phyloP scores from a whole-genome alignment of 129 eudicot genomes.

The Arctium minus region DNA sequence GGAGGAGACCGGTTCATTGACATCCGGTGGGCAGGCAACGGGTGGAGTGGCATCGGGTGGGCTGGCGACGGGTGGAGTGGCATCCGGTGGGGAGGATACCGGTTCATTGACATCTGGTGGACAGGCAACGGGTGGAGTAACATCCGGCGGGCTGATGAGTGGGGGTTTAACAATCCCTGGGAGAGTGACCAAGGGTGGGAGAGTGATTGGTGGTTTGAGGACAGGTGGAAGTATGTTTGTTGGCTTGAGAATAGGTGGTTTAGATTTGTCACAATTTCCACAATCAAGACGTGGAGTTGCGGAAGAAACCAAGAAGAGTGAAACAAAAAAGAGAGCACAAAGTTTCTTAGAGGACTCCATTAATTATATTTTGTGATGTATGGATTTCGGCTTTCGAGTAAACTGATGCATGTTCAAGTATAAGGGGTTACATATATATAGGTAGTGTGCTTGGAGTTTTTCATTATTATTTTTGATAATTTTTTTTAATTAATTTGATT shows the following conservation, averaged over 20 bases:
- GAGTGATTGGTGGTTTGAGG: neutral
- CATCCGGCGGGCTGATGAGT: neutral
- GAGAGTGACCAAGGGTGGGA: neutral
- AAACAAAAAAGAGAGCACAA: slow-evolving; percentile 60
- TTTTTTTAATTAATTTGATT: neutral
- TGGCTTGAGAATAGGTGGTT: neutral
- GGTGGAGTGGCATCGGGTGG: neutral
- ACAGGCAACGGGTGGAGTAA: neutral
- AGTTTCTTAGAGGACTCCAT: slow-evolving; percentile 51
- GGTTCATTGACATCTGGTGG: no score
- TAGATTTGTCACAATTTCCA: slow-evolving; percentile 35
- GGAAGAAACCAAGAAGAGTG: slow-evolving; percentile 53
- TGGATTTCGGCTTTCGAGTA: neutral
- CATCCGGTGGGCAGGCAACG: neutral
- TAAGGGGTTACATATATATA: slow-evolving; percentile 18
- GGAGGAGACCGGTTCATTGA: no score
- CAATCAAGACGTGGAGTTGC: slow-evolving; percentile 51
- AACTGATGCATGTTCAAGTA: slow-evolving; percentile 9
- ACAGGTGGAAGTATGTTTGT: no score
- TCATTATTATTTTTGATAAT: neutral
- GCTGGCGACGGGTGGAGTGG: no score
- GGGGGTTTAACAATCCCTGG: neutral
- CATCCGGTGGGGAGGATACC: no score
- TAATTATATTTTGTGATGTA: slow-evolving; percentile 12
- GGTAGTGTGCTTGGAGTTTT: slow-evolving; percentile 22